Evolutionary conservation across 805 yeast genomes (phyloP), one percentile per base, ranked within the genome.

Genomic region (Wickerhamiella kazuoi): DNA sequence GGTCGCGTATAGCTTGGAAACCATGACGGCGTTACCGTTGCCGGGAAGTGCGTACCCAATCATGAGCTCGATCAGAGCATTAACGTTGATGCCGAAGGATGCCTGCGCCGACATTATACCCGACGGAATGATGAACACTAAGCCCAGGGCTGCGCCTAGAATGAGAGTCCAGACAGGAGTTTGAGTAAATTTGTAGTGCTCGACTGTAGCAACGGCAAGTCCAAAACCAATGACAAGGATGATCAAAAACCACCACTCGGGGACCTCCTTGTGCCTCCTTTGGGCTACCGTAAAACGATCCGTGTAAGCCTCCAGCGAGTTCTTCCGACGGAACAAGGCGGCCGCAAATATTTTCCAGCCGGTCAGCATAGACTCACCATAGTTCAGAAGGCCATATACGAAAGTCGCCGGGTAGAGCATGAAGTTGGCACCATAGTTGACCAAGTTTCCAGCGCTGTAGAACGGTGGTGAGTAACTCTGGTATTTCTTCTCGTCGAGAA

Each of bases 231-330:
- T 45, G 23, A 65, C 41, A 20, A 74, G 51, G 11, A 61, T 44
- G 47, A 60, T 46, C n/a, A 71, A 41, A 30, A 68, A 77, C 81
- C 83, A 76, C 75, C 76, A 73, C 46, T 74, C 79, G 1, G 93
- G 90, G 18, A 75, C 81, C 46, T 77, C 83, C 30, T 66, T 66
- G 54, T 78, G 72, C 24, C 54, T 54, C 13, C 65, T 44, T 76
- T 74, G 73, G 67, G 72, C 71, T 36, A 59, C 60, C 41, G 74
- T 65, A 47, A 71, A 76, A 1, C 76, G 71, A 47, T 75, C 80
- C 17, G 65, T 50, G 46, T 48, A 59, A 11, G 44, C 47, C 30
- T 43, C 54, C 20, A 56, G 48, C 29, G 64, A 29, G 8, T 64
- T 49, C 26, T 49, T 47, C 43, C 50, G 48, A 17, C 38, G 23